phyloP scores from a whole-genome alignment of 345 rosid species.

The Dovyalis caffra region DNA sequence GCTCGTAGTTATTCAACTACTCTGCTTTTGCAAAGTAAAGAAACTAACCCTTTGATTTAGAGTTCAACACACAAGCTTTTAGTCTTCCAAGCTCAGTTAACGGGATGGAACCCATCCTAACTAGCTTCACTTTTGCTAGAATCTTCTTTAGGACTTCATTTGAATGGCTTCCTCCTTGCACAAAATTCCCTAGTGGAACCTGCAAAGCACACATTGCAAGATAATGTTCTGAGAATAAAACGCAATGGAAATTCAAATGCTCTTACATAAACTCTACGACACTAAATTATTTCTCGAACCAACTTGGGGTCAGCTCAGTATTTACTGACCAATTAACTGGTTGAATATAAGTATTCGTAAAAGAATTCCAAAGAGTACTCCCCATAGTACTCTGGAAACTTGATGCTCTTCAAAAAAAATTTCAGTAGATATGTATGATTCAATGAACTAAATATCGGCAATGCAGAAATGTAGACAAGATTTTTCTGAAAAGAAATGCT shows the following conservation, averaged over 20 bases:
- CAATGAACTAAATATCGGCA: too few species aligned
- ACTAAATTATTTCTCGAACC: background rate
- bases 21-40: background rate
- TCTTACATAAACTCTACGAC: background rate
- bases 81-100: constrained; percentile 58
- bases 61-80: constrained; percentile 60
- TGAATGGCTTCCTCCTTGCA: constrained; percentile 29
- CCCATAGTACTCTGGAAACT: background rate
- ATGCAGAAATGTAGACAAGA: background rate
- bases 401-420: background rate
- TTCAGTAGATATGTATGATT: background rate
- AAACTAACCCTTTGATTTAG: constrained; percentile 59
- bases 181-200: constrained; percentile 50
- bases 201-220: constrained; percentile 22
- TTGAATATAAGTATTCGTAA: background rate
- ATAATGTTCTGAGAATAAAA: background rate
- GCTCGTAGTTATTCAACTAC: background rate
- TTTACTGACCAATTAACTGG: background rate
- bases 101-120: constrained; percentile 52
- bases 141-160: constrained; percentile 53
- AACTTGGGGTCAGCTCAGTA: background rate
- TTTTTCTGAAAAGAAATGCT: background rate
- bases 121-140: constrained; percentile 71
- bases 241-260: constrained; percentile 11
- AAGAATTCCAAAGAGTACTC: background rate